Evolutionary conservation across 1,284 basidiomycete species (phyloP).

Genomic region (Boletus sp.): DNA sequence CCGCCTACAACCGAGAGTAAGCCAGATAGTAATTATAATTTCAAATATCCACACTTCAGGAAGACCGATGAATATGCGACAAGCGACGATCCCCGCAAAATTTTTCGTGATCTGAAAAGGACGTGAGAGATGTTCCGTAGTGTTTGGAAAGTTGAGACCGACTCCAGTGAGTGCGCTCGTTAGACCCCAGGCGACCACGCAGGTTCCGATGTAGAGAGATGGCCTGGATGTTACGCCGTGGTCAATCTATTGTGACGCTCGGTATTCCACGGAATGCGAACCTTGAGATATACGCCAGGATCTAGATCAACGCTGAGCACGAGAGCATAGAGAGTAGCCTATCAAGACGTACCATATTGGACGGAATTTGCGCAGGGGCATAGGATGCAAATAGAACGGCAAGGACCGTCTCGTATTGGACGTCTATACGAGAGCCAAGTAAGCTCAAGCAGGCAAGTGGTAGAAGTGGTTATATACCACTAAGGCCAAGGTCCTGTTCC

Average conservation of each 20-base stretch:
- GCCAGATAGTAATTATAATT: not conserved
- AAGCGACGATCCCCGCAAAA: constrained; percentile 58
- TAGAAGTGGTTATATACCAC: constrained; percentile 42
- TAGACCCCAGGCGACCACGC: constrained; percentile 66
- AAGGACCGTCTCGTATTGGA: constrained; percentile 63
- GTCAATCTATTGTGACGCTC: not conserved
- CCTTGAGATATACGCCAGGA: constrained; percentile 58
- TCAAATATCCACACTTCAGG: constrained; percentile 48
- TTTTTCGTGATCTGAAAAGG: constrained; percentile 51
- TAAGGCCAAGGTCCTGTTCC: constrained; percentile 56
- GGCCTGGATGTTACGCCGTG: constrained; percentile 46
- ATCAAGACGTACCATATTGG: constrained; percentile 56
- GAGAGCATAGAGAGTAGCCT: not conserved
- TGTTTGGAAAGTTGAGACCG: constrained; percentile 24
- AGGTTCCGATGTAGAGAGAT: constrained; percentile 62
- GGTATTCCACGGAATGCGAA: constrained; percentile 19
- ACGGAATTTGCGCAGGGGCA: constrained; percentile 64
- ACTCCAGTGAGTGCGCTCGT: constrained; percentile 66
- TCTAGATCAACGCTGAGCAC: constrained; percentile 36
- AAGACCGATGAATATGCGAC: constrained; percentile 65
- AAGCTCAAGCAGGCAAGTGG: not conserved
- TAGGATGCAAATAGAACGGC: constrained; percentile 65
- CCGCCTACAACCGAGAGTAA: constrained; percentile 42
- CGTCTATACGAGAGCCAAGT: constrained; percentile 42
- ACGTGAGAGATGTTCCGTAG: not conserved